Base-by-base conservation (phyloP, 108 stramenopile genomes). In the Aurantiochytrium sp. region DNA sequence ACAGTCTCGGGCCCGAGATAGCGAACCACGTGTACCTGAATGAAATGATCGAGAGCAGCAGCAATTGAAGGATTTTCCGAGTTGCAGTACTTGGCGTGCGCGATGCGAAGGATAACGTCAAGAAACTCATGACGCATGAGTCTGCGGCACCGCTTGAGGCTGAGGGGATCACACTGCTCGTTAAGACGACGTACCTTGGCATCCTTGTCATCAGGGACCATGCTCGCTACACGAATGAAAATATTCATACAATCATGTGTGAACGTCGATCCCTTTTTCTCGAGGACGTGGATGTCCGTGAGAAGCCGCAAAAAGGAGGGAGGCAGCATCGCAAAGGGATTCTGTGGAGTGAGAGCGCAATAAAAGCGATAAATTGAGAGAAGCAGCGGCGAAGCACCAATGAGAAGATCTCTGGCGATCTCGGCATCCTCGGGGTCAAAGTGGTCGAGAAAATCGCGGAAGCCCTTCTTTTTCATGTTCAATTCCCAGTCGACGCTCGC, bases 121-220 rank as follows among this genome's bases (percentile, higher is more conserved):
- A 92, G 49, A 45, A 92, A 91, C 87, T 92, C 91, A 45, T 88
- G 60, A 21, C 91, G 87, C 91, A 92, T 92, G 47, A 92, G 88
- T 18, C 89, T 57, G n/a, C 90, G 49, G 49, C 90, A 89, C 29
- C 90, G 87, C 89, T 92, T 92, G 23, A 91, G 88, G 12, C 44
- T 88, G 12, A 83, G 76, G 16, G 76, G 76, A 83, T 83, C 76
- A 45, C 76, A 83, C 51, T 83, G 45, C 28, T 83, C 76, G 28
- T 83, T 83, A 18, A 83, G 51, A 6, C 49, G 6, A 16, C n/a
- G 19, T 23, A 83, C 28, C 76, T 47, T 53, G n/a, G 76, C 76
- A 23, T 53, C 51, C 4, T 53, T 12, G 43, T 53, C 76, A 0
- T 83, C 76, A 18, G 76, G 76, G 1, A 53, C 76, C 45, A 53